A percentile compares a stretch with the other conserved stretches of the same genome.
Conservation (phyloP, 2,329 filamentous ascomycete genomes). For the Epichloe amarillans region DNA sequence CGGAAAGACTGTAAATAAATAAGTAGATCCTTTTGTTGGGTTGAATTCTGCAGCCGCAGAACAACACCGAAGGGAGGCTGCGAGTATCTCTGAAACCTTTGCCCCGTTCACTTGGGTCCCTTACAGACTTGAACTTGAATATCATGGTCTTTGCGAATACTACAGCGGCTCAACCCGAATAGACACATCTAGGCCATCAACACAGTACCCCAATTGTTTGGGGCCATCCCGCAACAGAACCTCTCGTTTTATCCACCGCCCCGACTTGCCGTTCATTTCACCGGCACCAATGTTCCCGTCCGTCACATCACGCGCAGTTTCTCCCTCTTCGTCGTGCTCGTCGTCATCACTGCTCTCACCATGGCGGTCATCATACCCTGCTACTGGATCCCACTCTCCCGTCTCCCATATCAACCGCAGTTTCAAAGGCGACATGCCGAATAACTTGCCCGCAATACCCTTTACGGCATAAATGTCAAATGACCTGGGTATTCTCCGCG, state of each 20-base stretch:
- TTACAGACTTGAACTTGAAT: too few species aligned
- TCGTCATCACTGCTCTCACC: constrained; percentile 41
- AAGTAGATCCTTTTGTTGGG: too few species aligned
- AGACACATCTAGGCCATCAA: constrained; percentile 58
- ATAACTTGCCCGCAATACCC: constrained; percentile 60
- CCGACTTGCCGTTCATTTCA: constrained; percentile 22
- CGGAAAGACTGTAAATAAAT: too few species aligned
- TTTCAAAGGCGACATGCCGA: constrained; percentile 48
- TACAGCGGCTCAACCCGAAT: constrained; percentile 51
- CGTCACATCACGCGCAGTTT: constrained; percentile 14
- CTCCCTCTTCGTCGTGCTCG: constrained; percentile 15
- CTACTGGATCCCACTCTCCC: constrained; percentile 75
- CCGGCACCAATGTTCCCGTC: constrained; percentile 1
- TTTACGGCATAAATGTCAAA: constrained; percentile 74
- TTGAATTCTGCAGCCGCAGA: too few species aligned
- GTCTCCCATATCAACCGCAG: constrained; percentile 75
- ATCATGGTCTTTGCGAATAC: neutral
- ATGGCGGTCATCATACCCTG: constrained; percentile 45
- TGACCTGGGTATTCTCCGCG: constrained; percentile 52
- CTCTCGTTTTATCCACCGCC: constrained; percentile 62
- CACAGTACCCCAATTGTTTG: constrained; percentile 67
- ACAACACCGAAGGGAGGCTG: too few species aligned
- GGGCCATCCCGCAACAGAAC: constrained; percentile 70
- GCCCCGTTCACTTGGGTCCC: too few species aligned
- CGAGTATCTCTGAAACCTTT: too few species aligned